These are phyloP conservation scores for Trichoderma afroharzianum DNA, from an alignment of 2,329 filamentous ascomycete genomes.

Conservation along the genomic window DNA sequence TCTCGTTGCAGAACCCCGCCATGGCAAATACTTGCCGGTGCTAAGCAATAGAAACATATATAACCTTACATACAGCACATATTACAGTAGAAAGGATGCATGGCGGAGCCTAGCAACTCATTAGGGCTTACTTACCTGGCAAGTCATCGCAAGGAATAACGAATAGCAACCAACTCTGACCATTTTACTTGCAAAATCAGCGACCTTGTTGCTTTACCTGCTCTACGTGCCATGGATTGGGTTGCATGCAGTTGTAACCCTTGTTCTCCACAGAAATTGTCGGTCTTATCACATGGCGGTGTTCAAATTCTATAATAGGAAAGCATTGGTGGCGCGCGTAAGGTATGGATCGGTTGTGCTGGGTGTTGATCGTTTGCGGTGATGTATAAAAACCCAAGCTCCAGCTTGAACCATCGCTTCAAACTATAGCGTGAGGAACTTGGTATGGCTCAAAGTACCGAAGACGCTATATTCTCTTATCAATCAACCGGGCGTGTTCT, in stretches of 20 bases:
- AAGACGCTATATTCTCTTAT: not conserved
- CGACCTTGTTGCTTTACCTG: not conserved
- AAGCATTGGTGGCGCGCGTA: not conserved
- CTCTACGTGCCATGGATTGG: not conserved
- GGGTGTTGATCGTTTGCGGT: not conserved
- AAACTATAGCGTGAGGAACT: not conserved
- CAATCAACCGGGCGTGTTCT: not conserved
- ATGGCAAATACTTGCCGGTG: not conserved
- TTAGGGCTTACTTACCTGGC: not conserved
- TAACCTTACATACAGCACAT: not conserved
- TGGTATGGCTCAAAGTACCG: not conserved
- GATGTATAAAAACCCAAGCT: not conserved
- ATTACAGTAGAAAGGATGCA: not conserved
- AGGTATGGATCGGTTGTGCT: not conserved
- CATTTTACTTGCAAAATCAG: not conserved
- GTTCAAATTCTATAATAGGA: not conserved
- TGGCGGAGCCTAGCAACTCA: not conserved
- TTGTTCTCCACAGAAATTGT: not conserved
- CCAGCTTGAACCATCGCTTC: not conserved
- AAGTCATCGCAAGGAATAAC: not conserved
- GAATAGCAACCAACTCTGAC: not conserved
- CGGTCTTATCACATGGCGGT: not conserved
- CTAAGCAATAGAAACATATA: not conserved
- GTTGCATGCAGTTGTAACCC: not conserved
- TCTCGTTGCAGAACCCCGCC: not conserved